Percentiles rank a stretch among this genome's conserved stretches.
phyloP scores from a whole-genome alignment of 169 alveolate species.

The Plasmodium falciparum region DNA sequence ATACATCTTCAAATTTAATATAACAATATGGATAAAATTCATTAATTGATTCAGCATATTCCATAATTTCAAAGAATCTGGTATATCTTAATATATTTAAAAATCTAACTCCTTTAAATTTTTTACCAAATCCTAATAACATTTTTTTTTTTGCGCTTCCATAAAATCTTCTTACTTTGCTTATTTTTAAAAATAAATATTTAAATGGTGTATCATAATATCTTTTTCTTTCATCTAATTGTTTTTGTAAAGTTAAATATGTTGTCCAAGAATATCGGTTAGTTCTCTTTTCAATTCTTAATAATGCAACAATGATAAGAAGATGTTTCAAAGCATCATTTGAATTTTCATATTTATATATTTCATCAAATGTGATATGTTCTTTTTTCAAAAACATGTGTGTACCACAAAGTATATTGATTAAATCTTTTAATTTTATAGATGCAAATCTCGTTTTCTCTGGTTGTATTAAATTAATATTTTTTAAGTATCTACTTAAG shows the following conservation, averaged over 20 bases:
- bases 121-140: conserved; percentile 15
- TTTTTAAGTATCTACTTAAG: background rate
- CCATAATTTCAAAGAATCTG: conserved; percentile 34
- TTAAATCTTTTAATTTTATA: conserved; percentile 32
- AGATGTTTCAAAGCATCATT: conserved; percentile 35
- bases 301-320: conserved; percentile 28
- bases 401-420: conserved; percentile 56
- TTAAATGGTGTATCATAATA: conserved; percentile 60
- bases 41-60: conserved; percentile 51
- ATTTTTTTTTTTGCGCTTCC: conserved; percentile 1
- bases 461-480: conserved; percentile 11
- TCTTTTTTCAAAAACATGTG: conserved; percentile 69
- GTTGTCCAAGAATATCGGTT: conserved; percentile 45
- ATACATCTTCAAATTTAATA: conserved; percentile 59
- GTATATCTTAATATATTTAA: conserved; percentile 33
- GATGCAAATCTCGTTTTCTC: conserved; percentile 28
- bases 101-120: conserved; percentile 8
- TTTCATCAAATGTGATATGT: conserved; percentile 31
- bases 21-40: conserved; percentile 18
- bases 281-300: conserved; percentile 61
- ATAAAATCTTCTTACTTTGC: conserved; percentile 17
- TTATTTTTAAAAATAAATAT: conserved; percentile 33
- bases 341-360: conserved; percentile 14
- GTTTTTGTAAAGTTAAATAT: conserved; percentile 51
- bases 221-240: conserved; percentile 51